Evolutionary conservation across 345 rosid species (phyloP).

Genomic region (Gynandropsis gynandra): DNA sequence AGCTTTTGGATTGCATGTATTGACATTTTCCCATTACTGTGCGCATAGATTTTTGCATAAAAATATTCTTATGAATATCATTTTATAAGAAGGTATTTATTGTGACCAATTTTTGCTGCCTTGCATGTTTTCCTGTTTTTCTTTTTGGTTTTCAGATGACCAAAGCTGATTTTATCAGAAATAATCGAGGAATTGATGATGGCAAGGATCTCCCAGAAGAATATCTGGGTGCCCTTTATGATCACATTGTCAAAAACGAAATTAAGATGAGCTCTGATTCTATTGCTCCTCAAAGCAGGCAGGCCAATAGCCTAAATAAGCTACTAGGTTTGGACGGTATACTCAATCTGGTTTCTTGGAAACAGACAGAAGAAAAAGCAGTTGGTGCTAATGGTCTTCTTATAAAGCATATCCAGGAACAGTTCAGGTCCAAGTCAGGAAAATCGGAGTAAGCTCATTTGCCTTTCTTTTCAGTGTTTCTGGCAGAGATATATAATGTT

Average conservation of each 20-base stretch:
- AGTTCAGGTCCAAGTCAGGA: constrained; percentile 82
- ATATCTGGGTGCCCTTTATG: constrained; percentile 72
- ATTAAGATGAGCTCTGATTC: constrained; percentile 85
- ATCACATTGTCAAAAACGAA: constrained; percentile 84
- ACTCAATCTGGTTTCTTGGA: constrained; percentile 77
- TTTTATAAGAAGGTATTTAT: constrained; percentile 5
- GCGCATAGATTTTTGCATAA: constrained; percentile 1
- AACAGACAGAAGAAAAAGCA: constrained; percentile 82
- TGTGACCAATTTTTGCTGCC: not conserved
- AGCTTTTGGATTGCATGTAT: constrained; percentile 18
- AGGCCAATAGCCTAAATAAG: constrained; percentile 76
- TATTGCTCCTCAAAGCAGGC: constrained; percentile 73
- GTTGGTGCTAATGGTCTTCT: constrained; percentile 94
- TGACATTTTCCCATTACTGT: constrained; percentile 3
- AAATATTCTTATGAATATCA: constrained; percentile 10
- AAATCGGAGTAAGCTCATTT: constrained; percentile 73
- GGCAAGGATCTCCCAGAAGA: constrained; percentile 97
- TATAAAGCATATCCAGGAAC: constrained; percentile 87
- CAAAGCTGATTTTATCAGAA: constrained; percentile 77
- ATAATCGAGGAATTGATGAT: constrained; percentile 90
- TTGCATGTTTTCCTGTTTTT: constrained; percentile 16
- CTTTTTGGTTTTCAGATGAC: constrained; percentile 62
- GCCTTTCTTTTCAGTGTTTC: constrained; percentile 5
- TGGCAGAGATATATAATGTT: not conserved
- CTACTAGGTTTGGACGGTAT: constrained; percentile 89